Conservation (phyloP, 2,329 filamentous ascomycete genomes). For the Claviceps africana region DNA sequence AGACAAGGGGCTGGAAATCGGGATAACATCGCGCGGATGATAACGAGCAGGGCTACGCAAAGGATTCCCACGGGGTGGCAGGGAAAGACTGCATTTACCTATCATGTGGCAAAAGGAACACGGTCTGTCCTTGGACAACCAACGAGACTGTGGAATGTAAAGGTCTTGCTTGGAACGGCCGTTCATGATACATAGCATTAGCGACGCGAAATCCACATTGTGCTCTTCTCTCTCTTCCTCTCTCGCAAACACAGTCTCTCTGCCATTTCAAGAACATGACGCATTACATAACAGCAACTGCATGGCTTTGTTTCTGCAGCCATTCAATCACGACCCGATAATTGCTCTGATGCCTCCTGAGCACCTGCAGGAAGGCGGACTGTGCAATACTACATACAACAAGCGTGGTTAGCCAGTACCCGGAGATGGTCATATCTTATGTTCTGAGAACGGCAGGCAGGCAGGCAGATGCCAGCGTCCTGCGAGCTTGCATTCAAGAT, state of each 20-base stretch:
- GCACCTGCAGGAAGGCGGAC: constrained; percentile 53
- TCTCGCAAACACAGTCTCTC: neutral
- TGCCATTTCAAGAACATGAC: neutral
- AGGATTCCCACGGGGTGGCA: too few species aligned
- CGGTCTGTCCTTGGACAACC: too few species aligned
- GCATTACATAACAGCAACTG: neutral
- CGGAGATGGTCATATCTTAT: neutral
- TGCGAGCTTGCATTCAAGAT: neutral
- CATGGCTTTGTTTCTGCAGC: constrained; percentile 39
- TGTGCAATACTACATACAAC: constrained; percentile 43
- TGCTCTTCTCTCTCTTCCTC: neutral
- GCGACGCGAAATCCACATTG: too few species aligned
- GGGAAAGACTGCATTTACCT: too few species aligned
- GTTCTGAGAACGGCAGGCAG: neutral
- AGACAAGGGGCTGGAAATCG: too few species aligned
- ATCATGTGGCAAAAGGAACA: too few species aligned
- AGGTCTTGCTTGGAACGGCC: too few species aligned
- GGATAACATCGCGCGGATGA: too few species aligned
- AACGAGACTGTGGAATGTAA: too few species aligned
- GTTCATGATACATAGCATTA: too few species aligned
- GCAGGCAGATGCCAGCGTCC: too few species aligned
- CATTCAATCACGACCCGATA: constrained; percentile 53
- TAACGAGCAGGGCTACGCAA: too few species aligned
- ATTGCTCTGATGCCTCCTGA: constrained; percentile 57
- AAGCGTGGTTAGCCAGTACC: neutral